Conservation (phyloP, 768 basidiomycete species). For the Trametes cingulata region DNA sequence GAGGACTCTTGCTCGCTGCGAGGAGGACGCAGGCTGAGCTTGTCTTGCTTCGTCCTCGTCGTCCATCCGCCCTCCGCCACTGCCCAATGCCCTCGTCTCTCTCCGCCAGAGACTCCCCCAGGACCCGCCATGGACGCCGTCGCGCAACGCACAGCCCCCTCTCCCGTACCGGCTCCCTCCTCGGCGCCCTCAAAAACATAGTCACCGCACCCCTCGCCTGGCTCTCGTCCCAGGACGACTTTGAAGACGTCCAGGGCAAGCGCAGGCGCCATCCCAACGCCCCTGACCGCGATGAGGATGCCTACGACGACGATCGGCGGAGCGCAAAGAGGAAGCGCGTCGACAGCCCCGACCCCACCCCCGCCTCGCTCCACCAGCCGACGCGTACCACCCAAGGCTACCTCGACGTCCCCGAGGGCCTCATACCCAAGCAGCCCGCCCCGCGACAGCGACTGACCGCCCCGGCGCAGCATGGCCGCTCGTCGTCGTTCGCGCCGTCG, state of each 20-base stretch:
- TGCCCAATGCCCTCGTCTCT: slow-evolving; percentile 16
- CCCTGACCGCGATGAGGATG: slow-evolving; percentile 22
- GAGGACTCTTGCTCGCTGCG: slow-evolving; percentile 7
- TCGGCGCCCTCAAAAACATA: slow-evolving; percentile 38
- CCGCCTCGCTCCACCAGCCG: slow-evolving; percentile 1
- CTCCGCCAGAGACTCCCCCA: slow-evolving; percentile 16
- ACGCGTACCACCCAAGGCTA: slow-evolving; percentile 27
- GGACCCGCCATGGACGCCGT: slow-evolving; percentile 16
- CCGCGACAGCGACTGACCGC: slow-evolving; percentile 17
- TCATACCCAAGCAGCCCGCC: slow-evolving; percentile 9
- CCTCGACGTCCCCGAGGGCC: slow-evolving; percentile 32
- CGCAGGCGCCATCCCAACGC: slow-evolving; percentile 27
- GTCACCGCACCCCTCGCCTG: slow-evolving; percentile 36
- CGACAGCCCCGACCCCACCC: slow-evolving; percentile 25
- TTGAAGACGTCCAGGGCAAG: slow-evolving; percentile 36
- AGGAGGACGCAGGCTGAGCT: slow-evolving; percentile 3
- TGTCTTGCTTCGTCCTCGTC: slow-evolving; percentile 10
- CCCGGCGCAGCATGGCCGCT: slow-evolving; percentile 16
- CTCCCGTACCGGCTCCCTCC: slow-evolving; percentile 31
- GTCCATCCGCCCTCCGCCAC: slow-evolving; percentile 6
- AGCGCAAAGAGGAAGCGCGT: slow-evolving; percentile 35
- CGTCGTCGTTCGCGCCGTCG: slow-evolving; percentile 22
- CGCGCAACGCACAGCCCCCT: slow-evolving; percentile 20
- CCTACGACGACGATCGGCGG: slow-evolving; percentile 22
- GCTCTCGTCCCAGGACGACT: slow-evolving; percentile 31